phyloP scores from a whole-genome alignment of 768 basidiomycete genomes.

The Suillus clintonianus region DNA sequence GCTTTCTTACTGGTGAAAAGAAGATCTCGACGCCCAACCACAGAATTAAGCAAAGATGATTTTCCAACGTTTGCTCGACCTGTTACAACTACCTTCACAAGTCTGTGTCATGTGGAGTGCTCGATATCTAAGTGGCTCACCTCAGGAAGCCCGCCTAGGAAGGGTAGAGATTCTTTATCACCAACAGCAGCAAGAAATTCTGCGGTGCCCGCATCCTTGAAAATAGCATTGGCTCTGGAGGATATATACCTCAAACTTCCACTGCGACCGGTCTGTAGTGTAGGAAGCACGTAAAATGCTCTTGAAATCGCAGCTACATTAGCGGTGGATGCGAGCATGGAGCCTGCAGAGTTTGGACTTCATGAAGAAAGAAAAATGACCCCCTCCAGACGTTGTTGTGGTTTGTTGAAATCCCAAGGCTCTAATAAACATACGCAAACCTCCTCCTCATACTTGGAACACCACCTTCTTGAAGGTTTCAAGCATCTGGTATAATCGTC shows the following conservation, averaged over 20 bases:
- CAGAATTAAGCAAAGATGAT: slow-evolving; percentile 70
- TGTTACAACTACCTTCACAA: slow-evolving; percentile 22
- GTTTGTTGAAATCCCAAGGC: slow-evolving; percentile 24
- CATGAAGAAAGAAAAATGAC: background rate
- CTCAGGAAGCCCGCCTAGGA: slow-evolving; percentile 24
- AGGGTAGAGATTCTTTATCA: slow-evolving; percentile 17
- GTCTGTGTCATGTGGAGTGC: background rate
- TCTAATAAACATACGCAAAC: slow-evolving; percentile 20
- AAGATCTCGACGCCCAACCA: slow-evolving; percentile 58
- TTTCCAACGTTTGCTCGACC: slow-evolving; percentile 83
- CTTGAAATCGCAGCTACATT: background rate
- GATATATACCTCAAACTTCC: background rate
- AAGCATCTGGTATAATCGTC: background rate
- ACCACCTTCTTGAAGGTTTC: background rate
- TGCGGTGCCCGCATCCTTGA: slow-evolving; percentile 25
- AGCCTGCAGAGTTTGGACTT: background rate
- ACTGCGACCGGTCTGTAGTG: background rate
- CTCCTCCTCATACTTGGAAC: background rate
- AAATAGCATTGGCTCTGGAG: slow-evolving; percentile 9
- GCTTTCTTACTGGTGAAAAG: slow-evolving; percentile 70
- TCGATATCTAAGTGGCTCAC: slow-evolving; percentile 18
- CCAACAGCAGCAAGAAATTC: slow-evolving; percentile 29
- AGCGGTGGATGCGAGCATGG: background rate
- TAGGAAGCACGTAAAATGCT: background rate
- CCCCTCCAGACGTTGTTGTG: slow-evolving; percentile 14